A percentile compares a stretch with the other conserved stretches of the same genome.
Evolutionary conservation across 495 filamentous ascomycete genomes (phyloP).

Genomic region (Melanomma pulvis-pyrius): DNA sequence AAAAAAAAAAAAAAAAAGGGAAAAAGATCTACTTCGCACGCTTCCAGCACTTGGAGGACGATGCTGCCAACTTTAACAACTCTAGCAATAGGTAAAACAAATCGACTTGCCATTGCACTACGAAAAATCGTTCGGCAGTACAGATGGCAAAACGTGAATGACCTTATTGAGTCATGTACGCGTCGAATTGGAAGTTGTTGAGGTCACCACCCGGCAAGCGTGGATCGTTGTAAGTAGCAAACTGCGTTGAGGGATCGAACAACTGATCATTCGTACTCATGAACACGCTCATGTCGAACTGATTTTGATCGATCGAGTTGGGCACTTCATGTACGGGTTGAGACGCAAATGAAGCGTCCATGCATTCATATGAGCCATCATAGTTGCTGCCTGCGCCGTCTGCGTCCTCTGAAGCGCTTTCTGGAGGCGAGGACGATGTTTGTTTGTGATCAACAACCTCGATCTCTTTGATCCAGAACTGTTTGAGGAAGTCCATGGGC

Average conservation of each 20-base stretch:
- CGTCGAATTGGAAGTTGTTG: slow-evolving; percentile 16
- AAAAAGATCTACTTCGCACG: background rate
- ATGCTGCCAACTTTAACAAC: background rate
- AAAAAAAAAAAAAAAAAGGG: slow-evolving; percentile 1
- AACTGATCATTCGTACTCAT: background rate
- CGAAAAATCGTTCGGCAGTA: too few species aligned
- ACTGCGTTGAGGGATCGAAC: background rate
- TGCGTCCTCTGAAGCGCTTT: background rate
- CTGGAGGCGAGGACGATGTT: background rate
- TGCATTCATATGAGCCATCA: background rate
- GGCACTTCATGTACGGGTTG: background rate
- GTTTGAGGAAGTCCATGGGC: slow-evolving; percentile 76
- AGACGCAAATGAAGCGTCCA: background rate
- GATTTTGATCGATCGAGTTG: slow-evolving; percentile 1
- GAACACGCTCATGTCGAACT: slow-evolving; percentile 13
- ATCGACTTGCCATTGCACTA: too few species aligned
- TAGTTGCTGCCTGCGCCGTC: background rate
- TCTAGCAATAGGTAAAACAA: background rate
- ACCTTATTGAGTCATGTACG: background rate
- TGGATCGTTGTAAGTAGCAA: background rate
- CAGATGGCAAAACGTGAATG: too few species aligned
- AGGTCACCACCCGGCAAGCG: background rate
- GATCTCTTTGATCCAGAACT: slow-evolving; percentile 75
- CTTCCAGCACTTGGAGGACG: background rate
- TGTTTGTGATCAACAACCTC: slow-evolving; percentile 52